Conservation (phyloP, 2,329 filamentous ascomycete genomes). For the Sporothrix humicola region DNA sequence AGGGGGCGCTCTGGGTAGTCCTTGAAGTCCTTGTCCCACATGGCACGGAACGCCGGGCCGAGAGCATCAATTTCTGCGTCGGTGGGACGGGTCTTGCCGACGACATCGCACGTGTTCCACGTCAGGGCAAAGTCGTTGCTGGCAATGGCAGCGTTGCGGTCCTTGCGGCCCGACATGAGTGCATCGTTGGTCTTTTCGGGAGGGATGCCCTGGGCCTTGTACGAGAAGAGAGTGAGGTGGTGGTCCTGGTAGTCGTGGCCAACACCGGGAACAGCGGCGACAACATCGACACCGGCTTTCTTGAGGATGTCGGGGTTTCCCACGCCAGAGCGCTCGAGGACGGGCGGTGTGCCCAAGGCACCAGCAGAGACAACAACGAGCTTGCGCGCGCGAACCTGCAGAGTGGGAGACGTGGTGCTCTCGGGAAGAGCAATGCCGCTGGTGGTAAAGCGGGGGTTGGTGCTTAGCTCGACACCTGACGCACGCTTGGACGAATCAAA, state of each 20-base stretch:
- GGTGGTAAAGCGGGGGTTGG: slow-evolving; percentile 36
- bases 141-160: slow-evolving; percentile 38
- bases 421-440: background rate
- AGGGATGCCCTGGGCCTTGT: slow-evolving; percentile 51
- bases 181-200: slow-evolving; percentile 53
- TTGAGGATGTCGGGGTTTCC: slow-evolving; percentile 56
- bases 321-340: slow-evolving; percentile 68
- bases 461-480: slow-evolving; percentile 60
- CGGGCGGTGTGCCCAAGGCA: slow-evolving; percentile 57
- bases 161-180: slow-evolving; percentile 39
- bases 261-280: slow-evolving; percentile 58
- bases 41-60: slow-evolving; percentile 71
- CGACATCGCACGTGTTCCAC: slow-evolving; percentile 77
- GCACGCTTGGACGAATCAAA: slow-evolving; percentile 49
- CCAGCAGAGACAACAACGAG: slow-evolving; percentile 58
- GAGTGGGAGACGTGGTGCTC: slow-evolving; percentile 43
- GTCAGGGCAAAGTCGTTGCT: slow-evolving; percentile 50
- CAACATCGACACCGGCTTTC: slow-evolving; percentile 52
- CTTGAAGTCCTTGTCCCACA: slow-evolving; percentile 83
- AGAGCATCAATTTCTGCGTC: slow-evolving; percentile 70
- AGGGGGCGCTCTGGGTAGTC: slow-evolving; percentile 83
- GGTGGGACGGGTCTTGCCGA: slow-evolving; percentile 76
- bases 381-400: slow-evolving; percentile 56
- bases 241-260: slow-evolving; percentile 62
- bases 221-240: slow-evolving; percentile 58